Evolutionary conservation across 192 early-diverging fungal genomes (phyloP), one percentile per base, ranked within the genome.

Genomic region (Paraglomus brasilianum): DNA sequence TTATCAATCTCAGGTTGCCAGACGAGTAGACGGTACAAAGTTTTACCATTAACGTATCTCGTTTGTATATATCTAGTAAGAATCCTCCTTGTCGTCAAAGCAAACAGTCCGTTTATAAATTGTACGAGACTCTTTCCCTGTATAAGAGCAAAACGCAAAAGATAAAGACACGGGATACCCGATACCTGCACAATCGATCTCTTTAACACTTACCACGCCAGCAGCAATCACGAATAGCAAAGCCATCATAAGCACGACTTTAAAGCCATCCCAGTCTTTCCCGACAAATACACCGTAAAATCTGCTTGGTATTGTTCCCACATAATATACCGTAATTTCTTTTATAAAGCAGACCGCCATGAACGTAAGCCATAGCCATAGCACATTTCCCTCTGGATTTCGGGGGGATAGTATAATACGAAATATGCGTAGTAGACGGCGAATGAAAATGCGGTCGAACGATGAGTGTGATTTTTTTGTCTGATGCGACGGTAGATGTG

Each of bases 271-370:
- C 4, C 64, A 36, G 61, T 94, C 87, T 71, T 85, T 85, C 66
- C 84, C 80, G 5, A 82, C 85, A 47, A 96, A 78, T 9, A 91
- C 85, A 8, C 77, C 73, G 78, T 91, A 96, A 75, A 91, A 94
- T 63, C 84, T 73, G 17, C 89, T 88, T 0, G 92, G 85, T 51
- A 88, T 74, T 8, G 79, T 78, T 17, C 94, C 94, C 6, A 88
- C 85, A 71, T 72, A 89, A 68, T 92, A 94, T 2, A 87, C 81
- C 8, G 82, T 17, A 1, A 79, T 71, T 64, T 91, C 83, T 48
- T 81, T 80, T 15, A 73, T 41, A 57, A 70, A 69, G 53, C 76
- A 73, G 36, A 81, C 55, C 8, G 66, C 5, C 2, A 86, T 70
- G 66, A 88, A 78, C 11, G 50, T 51, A 0, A 79, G 40, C 44